A percentile compares a stretch with the other conserved stretches of the same genome.
Conservation (phyloP, 176 grass and related monocot genomes). For the Tuctoria greenei region DNA sequence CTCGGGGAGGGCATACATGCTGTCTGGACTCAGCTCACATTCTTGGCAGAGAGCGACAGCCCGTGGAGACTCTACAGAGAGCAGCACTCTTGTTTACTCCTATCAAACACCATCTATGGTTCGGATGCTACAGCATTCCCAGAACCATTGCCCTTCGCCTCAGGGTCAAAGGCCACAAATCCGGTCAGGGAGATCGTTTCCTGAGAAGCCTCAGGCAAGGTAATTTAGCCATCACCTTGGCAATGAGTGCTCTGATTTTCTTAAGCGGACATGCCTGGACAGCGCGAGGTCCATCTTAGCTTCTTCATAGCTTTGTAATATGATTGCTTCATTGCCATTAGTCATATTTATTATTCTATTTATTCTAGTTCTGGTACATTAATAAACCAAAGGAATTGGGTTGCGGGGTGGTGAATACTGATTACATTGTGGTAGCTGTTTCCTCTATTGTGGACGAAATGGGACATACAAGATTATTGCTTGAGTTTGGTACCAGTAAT, state of each 20-base stretch:
- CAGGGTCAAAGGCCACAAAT: conserved; percentile 18
- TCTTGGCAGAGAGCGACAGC: conserved; percentile 92
- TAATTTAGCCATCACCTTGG: conserved; percentile 21
- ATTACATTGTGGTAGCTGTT: conserved; percentile 32
- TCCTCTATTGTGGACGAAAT: conserved; percentile 39
- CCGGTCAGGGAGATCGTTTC: conserved; percentile 9
- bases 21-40: conserved; percentile 89
- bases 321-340: conserved; percentile 38
- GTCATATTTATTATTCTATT: conserved; percentile 44
- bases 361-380: conserved; percentile 32
- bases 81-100: conserved; percentile 57
- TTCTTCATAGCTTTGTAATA: conserved; percentile 32
- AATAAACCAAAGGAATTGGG: conserved; percentile 18
- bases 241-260: conserved; percentile 1
- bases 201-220: conserved; percentile 32
- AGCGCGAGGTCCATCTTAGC: conserved; percentile 18
- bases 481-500: not conserved
- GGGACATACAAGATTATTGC: not conserved
- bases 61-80: conserved; percentile 74
- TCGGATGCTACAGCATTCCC: conserved; percentile 77
- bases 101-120: conserved; percentile 92
- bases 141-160: conserved; percentile 45
- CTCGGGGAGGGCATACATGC: conserved; percentile 80
- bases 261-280: not conserved
- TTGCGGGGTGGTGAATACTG: not conserved